Conservation (phyloP, 768 basidiomycete species). For the Mycena crocata region DNA sequence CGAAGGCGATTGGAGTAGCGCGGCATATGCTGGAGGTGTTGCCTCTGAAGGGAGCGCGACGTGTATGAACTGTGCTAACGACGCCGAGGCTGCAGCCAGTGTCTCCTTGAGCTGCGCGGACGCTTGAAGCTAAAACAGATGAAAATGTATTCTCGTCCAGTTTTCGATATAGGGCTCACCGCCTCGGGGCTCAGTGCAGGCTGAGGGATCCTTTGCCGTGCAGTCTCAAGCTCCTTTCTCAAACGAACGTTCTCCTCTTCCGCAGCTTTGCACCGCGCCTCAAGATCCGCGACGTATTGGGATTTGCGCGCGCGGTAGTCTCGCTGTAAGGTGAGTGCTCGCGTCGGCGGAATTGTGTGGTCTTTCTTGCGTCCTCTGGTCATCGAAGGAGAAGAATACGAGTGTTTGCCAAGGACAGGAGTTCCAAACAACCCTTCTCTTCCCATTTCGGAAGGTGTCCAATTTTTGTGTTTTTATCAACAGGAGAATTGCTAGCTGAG, state of each 20-base stretch:
- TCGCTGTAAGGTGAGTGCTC: slow-evolving; percentile 70
- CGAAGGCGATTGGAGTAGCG: not conserved
- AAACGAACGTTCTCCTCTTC: slow-evolving; percentile 68
- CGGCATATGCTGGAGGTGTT: not conserved
- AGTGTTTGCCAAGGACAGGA: too few relatives aligned
- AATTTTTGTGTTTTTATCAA: too few relatives aligned
- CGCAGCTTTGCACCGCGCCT: slow-evolving; percentile 61
- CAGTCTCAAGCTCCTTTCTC: slow-evolving; percentile 58
- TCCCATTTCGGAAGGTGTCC: too few relatives aligned
- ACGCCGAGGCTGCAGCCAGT: slow-evolving; percentile 58
- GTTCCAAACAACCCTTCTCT: too few relatives aligned
- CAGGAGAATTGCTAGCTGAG: too few relatives aligned
- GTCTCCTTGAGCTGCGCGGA: slow-evolving; percentile 64
- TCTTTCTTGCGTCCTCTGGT: slow-evolving; percentile 76
- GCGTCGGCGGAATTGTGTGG: slow-evolving; percentile 67
- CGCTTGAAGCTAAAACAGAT: slow-evolving; percentile 59
- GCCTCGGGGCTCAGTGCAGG: slow-evolving; percentile 32
- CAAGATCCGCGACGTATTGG: slow-evolving; percentile 65
- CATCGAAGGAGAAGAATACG: too few relatives aligned
- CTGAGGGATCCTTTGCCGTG: slow-evolving; percentile 52
- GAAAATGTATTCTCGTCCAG: slow-evolving; percentile 7
- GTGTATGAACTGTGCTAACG: slow-evolving; percentile 58
- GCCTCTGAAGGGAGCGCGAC: not conserved
- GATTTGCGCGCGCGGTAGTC: slow-evolving; percentile 75
- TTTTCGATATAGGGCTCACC: not conserved